Evolutionary conservation across 148 eudicot genomes (phyloP), one percentile per base, ranked within the genome.

Genomic region (Nyssa sinensis): DNA sequence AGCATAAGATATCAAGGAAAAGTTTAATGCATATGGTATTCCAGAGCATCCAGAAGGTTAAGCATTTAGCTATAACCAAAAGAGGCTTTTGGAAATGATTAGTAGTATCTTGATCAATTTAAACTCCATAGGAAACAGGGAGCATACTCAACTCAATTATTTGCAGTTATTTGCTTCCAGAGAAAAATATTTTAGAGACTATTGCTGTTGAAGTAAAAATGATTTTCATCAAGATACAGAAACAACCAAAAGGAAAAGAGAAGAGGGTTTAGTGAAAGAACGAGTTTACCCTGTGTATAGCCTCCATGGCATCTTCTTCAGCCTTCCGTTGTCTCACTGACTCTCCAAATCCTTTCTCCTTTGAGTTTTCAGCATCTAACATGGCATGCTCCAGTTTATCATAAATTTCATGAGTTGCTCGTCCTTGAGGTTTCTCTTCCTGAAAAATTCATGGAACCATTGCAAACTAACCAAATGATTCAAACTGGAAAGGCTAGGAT

Each of bases 291-390:
- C 83, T 81, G 57, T 23, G 64, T 62, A 69, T 72, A 72, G 90
- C 87, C 71, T 90, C 87, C 73, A 82, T 66, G 66, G 90, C 88
- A 81, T 88, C 86, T 72, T 86, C 91, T 83, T 89, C 91, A 75
- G 87, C 82, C 65, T 75, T 87, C 86, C 85, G 61, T 79, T 83
- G 83, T 53, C 80, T 72, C 47, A 91, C 75, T 37, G 90, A 79
- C 84, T 86, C 89, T 79, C 79, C 82, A 83, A 80, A 86, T 29
- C 85, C 83, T 61, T 64, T 69, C 62, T 85, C 86, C 77, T 81
- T 86, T 61, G 79, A 74, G 59, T 81, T 79, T 51, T 88, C 88
- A 73, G 86, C 81, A 76, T 87, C 83, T 66, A 77, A 77, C 19
- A 30, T 71, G 60, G 85, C 86, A 60, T 78, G 74, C 82, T 84